These are phyloP conservation scores for Pythium plurisporium DNA, from an alignment of 352 stramenopile genomes.

Conservation along the genomic window DNA sequence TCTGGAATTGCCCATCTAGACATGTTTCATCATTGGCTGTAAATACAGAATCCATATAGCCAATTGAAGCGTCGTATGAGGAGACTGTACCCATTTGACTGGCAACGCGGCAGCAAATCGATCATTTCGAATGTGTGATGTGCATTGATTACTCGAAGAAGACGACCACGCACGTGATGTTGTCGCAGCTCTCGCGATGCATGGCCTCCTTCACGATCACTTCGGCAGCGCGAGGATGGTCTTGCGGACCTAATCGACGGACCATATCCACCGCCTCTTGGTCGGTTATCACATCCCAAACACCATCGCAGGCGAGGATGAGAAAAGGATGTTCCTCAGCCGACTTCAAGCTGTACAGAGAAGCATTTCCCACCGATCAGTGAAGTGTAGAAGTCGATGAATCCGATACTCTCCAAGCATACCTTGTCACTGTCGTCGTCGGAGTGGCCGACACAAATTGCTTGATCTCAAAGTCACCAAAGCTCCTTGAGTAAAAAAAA, in stretches of 20 bases:
- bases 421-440: slow-evolving; percentile 41
- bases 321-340: slow-evolving; percentile 53
- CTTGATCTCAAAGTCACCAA: slow-evolving; percentile 73
- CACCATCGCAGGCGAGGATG: slow-evolving; percentile 71
- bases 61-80: too few relatives aligned
- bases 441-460: slow-evolving; percentile 58
- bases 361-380: too few relatives aligned
- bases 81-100: too few relatives aligned
- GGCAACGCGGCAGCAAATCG: not conserved
- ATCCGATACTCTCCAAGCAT: too few relatives aligned
- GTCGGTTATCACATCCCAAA: slow-evolving; percentile 76
- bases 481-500: slow-evolving; percentile 42
- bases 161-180: slow-evolving; percentile 74
- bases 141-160: slow-evolving; percentile 34
- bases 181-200: slow-evolving; percentile 56
- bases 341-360: slow-evolving; percentile 34
- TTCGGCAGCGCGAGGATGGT: slow-evolving; percentile 44
- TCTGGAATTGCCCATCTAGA: slow-evolving; percentile 20
- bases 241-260: slow-evolving; percentile 22
- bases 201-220: slow-evolving; percentile 57
- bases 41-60: too few relatives aligned
- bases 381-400: too few relatives aligned
- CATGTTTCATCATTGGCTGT: not conserved
- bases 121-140: not conserved
- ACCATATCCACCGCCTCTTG: slow-evolving; percentile 75